Base-by-base conservation (phyloP, 257 asterid species). In the Solanum acaule region DNA sequence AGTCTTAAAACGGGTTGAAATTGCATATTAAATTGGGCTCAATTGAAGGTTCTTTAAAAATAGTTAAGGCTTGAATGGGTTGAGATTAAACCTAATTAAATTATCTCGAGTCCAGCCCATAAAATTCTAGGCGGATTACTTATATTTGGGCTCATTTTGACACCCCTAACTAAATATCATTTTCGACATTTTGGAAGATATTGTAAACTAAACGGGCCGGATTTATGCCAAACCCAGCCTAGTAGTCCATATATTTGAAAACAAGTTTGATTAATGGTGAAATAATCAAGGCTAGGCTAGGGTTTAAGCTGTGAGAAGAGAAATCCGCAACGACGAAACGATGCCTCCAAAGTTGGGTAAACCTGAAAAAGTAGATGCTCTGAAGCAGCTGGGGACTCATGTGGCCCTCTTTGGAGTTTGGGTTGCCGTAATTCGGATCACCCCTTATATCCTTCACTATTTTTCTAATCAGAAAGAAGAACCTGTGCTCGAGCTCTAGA, bases 331-430 rank as follows among this genome's bases (percentile, higher is more conserved):
- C 1, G 14, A n/a, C 73, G 37, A n/a, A n/a, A 92, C 90, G 65
- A 96, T 96, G 99, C 96, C 96, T 91, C 96, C 98, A 1, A 95
- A 95, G 88, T 90, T 93, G 89, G 91, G 95, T 84, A 97, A 96
- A 83, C 98, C 98, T 34, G 96, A 95, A 94, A 96, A 96, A 88
- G 94, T 94, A 63, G 97, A 88, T 91, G 98, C 99, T 89, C 72
- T 97, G 88, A 95, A 94, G 98, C 94, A 96, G 98, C 95, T 97
- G 84, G 95, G 90, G 92, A 87, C 88, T 87, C 98, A 97, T 89
- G 98, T 89, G 22, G 90, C 92, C 35, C 91, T 92, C 93, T 95
- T 94, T 90, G 98, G 98, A 33, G 93, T 89, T 59, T 97, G 99
- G 98, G 97, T 95, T 35, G 95, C 91, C 14, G 95, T 90, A 10